Evolutionary conservation across 1,139 yeast species (phyloP).

Genomic region (Maudiozyma humilis): DNA sequence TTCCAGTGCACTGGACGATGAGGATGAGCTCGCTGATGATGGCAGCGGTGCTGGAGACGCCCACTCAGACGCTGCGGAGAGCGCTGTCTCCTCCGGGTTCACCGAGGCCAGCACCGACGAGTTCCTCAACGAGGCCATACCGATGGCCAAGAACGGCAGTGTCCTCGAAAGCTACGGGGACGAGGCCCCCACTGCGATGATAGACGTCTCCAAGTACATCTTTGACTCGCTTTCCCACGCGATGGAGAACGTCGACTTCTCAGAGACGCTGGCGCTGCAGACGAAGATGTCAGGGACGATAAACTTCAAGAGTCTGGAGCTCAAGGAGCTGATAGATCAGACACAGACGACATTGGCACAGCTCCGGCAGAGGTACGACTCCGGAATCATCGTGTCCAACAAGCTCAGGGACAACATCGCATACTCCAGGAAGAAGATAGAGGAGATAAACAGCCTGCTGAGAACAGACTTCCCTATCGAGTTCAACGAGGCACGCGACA

Average conservation of each 20-base stretch:
- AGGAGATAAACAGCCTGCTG: conserved; percentile 16
- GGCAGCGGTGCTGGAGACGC: no score
- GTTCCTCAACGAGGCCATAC: conserved; percentile 16
- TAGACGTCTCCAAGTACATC: conserved; percentile 28
- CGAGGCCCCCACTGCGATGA: conserved; percentile 24
- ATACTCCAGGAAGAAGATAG: conserved; percentile 17
- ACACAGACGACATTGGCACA: conserved; percentile 15
- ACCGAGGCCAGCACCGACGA: conserved; percentile 10
- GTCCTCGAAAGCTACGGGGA: conserved; percentile 15
- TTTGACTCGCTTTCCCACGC: conserved; percentile 26
- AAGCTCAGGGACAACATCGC: conserved; percentile 18
- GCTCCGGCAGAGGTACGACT: conserved; percentile 19
- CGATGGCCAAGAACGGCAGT: conserved; percentile 8
- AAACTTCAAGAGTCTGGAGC: conserved; percentile 27
- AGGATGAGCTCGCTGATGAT: conserved; percentile 8
- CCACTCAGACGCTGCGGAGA: not conserved
- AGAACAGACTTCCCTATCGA: conserved; percentile 28
- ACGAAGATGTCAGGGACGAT: conserved; percentile 30
- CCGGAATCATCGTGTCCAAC: conserved; percentile 18
- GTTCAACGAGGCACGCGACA: conserved; percentile 27
- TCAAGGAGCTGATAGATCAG: conserved; percentile 22
- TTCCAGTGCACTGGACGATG: not conserved
- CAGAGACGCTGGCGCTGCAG: conserved; percentile 27
- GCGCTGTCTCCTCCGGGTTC: not conserved
- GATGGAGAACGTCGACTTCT: conserved; percentile 27